phyloP scores from a whole-genome alignment of 371 early-diverging fungal genomes.

The Batrachochytrium dendrobatidis region DNA sequence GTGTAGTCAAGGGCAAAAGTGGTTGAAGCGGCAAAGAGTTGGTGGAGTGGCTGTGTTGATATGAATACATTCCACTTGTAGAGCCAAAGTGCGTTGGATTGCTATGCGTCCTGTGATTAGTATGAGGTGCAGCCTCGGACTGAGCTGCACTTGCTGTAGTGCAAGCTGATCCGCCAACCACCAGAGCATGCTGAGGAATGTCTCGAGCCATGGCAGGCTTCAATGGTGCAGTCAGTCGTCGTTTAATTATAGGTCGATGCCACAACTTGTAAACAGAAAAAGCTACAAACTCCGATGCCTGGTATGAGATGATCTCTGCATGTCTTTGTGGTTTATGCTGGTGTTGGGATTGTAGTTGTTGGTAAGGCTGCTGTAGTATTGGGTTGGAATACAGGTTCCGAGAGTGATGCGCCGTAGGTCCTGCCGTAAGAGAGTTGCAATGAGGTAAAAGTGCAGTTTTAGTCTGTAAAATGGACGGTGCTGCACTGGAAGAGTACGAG shows the following conservation, averaged over 20 bases:
- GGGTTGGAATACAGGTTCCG: background rate
- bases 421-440: too few relatives aligned
- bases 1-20: too few relatives aligned
- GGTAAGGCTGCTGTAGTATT: slow-evolving; percentile 1
- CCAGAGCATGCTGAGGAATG: too few relatives aligned
- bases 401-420: too few relatives aligned
- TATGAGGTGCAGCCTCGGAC: too few relatives aligned
- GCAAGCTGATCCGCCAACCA: too few relatives aligned
- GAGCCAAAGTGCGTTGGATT: too few relatives aligned
- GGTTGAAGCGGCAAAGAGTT: background rate
- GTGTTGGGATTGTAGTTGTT: slow-evolving; percentile 2
- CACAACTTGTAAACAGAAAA: slow-evolving; percentile 24
- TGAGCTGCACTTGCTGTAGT: too few relatives aligned
- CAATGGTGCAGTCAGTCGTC: background rate
- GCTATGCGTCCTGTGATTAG: too few relatives aligned
- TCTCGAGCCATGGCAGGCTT: background rate
- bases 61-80: too few relatives aligned
- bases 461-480: slow-evolving; percentile 1
- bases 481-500: background rate
- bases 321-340: background rate
- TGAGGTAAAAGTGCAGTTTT: background rate
- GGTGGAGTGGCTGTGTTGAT: slow-evolving; percentile 10
- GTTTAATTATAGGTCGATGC: slow-evolving; percentile 14
- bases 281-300: slow-evolving; percentile 25
- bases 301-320: slow-evolving; percentile 2